Evolutionary conservation across 78 protist genomes (phyloP).

Genomic region (Protostelium mycophagum): DNA sequence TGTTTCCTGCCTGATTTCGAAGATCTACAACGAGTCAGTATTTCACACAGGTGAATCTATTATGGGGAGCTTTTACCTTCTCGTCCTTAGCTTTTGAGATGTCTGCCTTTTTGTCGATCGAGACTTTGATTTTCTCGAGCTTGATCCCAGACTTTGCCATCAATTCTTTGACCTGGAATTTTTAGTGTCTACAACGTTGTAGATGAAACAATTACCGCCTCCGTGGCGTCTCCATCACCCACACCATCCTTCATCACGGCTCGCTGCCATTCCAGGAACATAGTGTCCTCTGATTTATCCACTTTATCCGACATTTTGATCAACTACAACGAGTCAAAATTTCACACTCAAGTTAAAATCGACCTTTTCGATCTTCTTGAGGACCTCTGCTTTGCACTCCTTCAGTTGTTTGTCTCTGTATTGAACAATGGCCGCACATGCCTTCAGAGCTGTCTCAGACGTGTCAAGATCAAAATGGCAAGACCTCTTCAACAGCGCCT

Average conservation of each 20-base stretch:
- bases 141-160: background rate
- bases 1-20: background rate
- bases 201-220: background rate
- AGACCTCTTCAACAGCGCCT: background rate
- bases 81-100: background rate
- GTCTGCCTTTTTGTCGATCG: background rate
- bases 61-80: background rate
- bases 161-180: background rate
- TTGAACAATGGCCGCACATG: background rate
- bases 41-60: background rate
- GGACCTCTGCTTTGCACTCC: background rate
- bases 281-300: background rate
- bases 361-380: background rate
- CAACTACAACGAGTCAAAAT: background rate
- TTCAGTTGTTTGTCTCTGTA: background rate
- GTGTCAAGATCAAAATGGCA: background rate
- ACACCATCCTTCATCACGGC: background rate
- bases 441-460: background rate
- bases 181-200: background rate
- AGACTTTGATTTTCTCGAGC: background rate
- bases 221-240: background rate
- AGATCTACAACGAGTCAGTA: background rate
- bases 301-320: background rate
- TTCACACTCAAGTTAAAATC: background rate
- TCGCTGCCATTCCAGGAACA: background rate